Evolutionary conservation across 176 grass and related monocot species (phyloP).

Genomic region (Zoysia pacifica): DNA sequence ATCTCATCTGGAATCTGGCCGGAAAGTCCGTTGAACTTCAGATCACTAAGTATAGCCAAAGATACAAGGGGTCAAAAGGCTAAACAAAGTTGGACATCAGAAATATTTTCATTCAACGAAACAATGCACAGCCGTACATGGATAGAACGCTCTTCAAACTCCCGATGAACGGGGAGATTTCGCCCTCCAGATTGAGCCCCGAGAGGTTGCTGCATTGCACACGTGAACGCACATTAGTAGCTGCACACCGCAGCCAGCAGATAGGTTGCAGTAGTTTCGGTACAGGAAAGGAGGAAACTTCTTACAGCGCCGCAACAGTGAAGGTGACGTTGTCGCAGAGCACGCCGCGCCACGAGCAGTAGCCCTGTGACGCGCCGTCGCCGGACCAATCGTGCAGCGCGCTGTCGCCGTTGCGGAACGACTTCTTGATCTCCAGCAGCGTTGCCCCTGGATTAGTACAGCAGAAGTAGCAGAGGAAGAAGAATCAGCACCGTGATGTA

Average conservation of each 20-base stretch:
- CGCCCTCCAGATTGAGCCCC: slow-evolving; percentile 26
- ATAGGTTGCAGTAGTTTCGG: not conserved
- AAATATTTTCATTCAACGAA: slow-evolving; percentile 12
- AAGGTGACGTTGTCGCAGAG: slow-evolving; percentile 39
- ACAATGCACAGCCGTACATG: slow-evolving; percentile 19
- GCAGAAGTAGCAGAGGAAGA: not conserved
- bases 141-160: slow-evolving; percentile 13
- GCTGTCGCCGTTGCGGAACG: slow-evolving; percentile 20
- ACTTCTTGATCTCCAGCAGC: slow-evolving; percentile 40
- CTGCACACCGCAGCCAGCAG: not conserved
- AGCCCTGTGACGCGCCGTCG: slow-evolving; percentile 7
- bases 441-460: slow-evolving; percentile 15
- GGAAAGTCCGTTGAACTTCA: slow-evolving; percentile 76
- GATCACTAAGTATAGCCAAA: slow-evolving; percentile 52
- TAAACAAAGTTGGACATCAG: not conserved
- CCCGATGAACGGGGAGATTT: slow-evolving; percentile 24
- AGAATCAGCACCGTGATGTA: not conserved
- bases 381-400: slow-evolving; percentile 28
- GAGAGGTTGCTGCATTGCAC: slow-evolving; percentile 30
- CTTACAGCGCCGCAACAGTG: slow-evolving; percentile 36
- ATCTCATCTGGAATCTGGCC: slow-evolving; percentile 97
- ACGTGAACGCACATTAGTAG: not conserved
- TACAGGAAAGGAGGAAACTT: slow-evolving; percentile 16
- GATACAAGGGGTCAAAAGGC: not conserved
- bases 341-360: slow-evolving; percentile 41